Conservation (phyloP, 2,329 filamentous ascomycete genomes). For the Monosporascus sp. region DNA sequence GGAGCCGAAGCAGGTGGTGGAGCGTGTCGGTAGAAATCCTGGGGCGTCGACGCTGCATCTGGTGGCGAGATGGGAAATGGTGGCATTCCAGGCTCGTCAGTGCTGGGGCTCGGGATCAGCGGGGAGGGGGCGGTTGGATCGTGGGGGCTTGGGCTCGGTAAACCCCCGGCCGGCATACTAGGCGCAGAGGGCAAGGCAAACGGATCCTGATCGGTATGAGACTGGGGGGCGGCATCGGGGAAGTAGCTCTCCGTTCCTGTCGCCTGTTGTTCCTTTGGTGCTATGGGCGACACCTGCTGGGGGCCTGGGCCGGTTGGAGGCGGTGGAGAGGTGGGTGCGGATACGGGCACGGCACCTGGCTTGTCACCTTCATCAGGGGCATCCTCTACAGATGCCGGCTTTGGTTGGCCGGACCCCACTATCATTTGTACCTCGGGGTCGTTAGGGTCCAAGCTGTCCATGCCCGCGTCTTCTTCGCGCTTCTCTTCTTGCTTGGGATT, state of each 20-base stretch:
- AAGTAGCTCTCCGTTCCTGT: slow-evolving; percentile 25
- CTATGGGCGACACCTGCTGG: slow-evolving; percentile 28
- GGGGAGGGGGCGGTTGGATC: slow-evolving; percentile 16
- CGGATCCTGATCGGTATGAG: slow-evolving; percentile 10
- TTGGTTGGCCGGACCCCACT: slow-evolving; percentile 27
- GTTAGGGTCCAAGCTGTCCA: slow-evolving; percentile 50
- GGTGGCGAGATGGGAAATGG: slow-evolving; percentile 27
- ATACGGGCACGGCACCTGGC: slow-evolving; percentile 27
- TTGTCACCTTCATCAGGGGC: slow-evolving; percentile 38
- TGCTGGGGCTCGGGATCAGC: slow-evolving; percentile 18
- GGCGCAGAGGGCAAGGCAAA: slow-evolving; percentile 25
- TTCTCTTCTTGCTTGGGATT: slow-evolving; percentile 65
- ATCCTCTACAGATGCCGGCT: slow-evolving; percentile 47
- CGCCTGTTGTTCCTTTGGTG: slow-evolving; percentile 19
- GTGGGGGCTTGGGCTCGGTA: slow-evolving; percentile 18
- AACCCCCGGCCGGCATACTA: slow-evolving; percentile 16
- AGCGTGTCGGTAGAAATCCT: slow-evolving; percentile 28
- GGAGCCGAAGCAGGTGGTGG: slow-evolving; percentile 20
- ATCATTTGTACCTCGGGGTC: slow-evolving; percentile 60
- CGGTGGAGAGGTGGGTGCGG: slow-evolving; percentile 29
- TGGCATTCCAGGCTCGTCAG: slow-evolving; percentile 16
- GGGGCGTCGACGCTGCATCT: slow-evolving; percentile 22
- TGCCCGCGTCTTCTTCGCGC: slow-evolving; percentile 36
- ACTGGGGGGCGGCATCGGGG: slow-evolving; percentile 7
- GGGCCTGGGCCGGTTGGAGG: slow-evolving; percentile 19